Evolutionary conservation across 2,329 filamentous ascomycete genomes (phyloP), one percentile per base, ranked within the genome.

Genomic region (Lachnellula cervina): DNA sequence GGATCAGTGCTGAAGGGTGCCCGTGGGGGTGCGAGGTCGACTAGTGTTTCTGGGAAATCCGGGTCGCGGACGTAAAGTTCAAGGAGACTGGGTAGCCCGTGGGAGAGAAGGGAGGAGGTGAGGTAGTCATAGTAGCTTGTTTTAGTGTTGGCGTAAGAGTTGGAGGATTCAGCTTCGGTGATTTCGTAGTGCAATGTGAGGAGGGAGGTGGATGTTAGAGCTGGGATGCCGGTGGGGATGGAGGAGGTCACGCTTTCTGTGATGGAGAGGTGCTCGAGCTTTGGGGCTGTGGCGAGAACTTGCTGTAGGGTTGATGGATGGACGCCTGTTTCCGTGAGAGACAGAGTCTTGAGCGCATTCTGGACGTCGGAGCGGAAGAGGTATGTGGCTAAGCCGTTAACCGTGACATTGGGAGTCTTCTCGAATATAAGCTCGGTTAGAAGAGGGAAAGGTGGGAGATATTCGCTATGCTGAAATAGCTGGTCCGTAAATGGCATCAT

Each of bases 41-140:
- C 79, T 5, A 97, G 81, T 11, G 86, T 80, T 63, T 96, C 90
- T 2, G 91, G 86, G 69, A 97, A 96, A 49, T 82, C 79, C 25
- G 87, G 82, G 66, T 97, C 91, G 50, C 90, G 87, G 17, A 97
- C 93, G 69, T 95, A 97, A 7, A 97, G 80, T 21, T 86, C 82
- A 37, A 80, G 80, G 8, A 97, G 78, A 37, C 80, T 81, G 1
- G 91, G 90, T 7, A 97, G 79, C 7, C 83, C 81, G 59, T 87
- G 87, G 16, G 84, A 81, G 58, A 94, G 82, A 34, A 97, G 81
- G 0, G 90, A 96, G n/a, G 82, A 82, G 25, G 90, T 86, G 19
- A 97, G 82, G 71, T 96, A 96, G 58, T 83, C 82, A 72, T 97
- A 96, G 74, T 96, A 95, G 17, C 80, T 80, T 9, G 76, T 72